Base-by-base conservation (phyloP, 2,329 filamentous ascomycete species). In the Exophiala lecanii-corni region DNA sequence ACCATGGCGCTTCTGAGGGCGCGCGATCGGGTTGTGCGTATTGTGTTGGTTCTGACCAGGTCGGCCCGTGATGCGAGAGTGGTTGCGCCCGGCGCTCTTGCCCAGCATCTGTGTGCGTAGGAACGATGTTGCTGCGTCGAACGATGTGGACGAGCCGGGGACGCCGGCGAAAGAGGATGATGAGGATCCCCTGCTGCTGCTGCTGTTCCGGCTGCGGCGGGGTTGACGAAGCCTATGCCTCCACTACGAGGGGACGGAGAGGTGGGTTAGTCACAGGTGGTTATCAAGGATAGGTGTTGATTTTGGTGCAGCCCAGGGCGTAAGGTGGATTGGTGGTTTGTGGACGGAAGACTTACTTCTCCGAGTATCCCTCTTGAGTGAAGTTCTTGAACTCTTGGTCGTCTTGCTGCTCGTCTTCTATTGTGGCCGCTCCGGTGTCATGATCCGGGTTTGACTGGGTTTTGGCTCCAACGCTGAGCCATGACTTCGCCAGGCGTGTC, bases 71-170 rank as follows among this genome's bases (percentile, higher is more conserved):
- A n/a, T n/a, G n/a, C n/a, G n/a, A n/a, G n/a, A n/a, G n/a, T n/a
- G n/a, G n/a, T n/a, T n/a, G n/a, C n/a, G n/a, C n/a, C n/a, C n/a
- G 23, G 12, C 6, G 12, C 33, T 18, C 7, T 17, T 33, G 30
- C 39, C 39, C 10, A 51, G 40, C 5, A 51, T 21, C 34, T 51
- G 45, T 18, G 41, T 51, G 15, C 49, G 42, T 26, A 51, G 40
- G 21, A 51, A 51, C 20, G 40, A 34, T 3, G 45, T 49, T 21
- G 49, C 35, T 10, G 44, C 37, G 19, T 51, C 48, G n/a, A 7
- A 12, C 4, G 15, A 4, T 4, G 33, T 18, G n/a, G 30, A 7
- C 5, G 30, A 13, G 5, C n/a, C 30, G 12, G 30, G 30, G n/a
- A 12, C 12, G 5, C 30, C 30, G 30, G n/a, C n/a, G n/a, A n/a